Conservation (phyloP, 148 eudicot genomes). For the Chenopodium suecicum region DNA sequence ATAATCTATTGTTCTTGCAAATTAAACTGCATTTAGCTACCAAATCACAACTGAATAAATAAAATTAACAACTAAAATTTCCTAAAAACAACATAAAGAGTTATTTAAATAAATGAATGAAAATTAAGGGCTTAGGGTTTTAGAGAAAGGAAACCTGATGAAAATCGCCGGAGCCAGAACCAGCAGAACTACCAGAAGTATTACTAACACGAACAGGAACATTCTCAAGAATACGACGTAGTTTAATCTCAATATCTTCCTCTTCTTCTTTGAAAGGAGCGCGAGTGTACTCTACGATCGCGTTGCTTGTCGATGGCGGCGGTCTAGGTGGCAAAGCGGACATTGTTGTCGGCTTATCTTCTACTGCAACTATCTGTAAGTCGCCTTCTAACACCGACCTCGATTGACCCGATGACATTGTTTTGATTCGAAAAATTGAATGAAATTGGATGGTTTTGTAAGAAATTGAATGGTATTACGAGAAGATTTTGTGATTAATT, state of each 20-base stretch:
- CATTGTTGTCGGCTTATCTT: conserved; percentile 32
- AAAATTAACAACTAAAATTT: too few relatives aligned
- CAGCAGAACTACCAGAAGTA: conserved; percentile 97
- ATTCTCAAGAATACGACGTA: conserved; percentile 75
- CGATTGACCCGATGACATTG: conserved; percentile 47
- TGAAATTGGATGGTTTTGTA: too few relatives aligned
- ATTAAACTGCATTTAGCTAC: not conserved
- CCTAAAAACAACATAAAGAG: too few relatives aligned
- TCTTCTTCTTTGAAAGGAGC: conserved; percentile 59
- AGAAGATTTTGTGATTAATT: not conserved
- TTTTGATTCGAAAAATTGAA: not conserved
- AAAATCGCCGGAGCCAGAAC: conserved; percentile 98
- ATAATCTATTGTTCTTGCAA: not conserved
- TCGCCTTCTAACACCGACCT: conserved; percentile 50
- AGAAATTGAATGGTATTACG: not conserved
- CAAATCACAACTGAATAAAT: not conserved
- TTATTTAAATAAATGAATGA: not conserved
- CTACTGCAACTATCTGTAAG: conserved; percentile 49
- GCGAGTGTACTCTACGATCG: conserved; percentile 73
- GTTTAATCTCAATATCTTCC: conserved; percentile 91
- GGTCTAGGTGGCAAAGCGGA: conserved; percentile 59
- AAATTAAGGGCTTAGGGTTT: not conserved
- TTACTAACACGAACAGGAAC: conserved; percentile 95
- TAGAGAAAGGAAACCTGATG: conserved; percentile 64
- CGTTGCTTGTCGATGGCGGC: conserved; percentile 45